A percentile compares a stretch with the other conserved stretches of the same genome.
Conservation (phyloP, 2,329 filamentous ascomycete species). For the Metarhizium brunneum region DNA sequence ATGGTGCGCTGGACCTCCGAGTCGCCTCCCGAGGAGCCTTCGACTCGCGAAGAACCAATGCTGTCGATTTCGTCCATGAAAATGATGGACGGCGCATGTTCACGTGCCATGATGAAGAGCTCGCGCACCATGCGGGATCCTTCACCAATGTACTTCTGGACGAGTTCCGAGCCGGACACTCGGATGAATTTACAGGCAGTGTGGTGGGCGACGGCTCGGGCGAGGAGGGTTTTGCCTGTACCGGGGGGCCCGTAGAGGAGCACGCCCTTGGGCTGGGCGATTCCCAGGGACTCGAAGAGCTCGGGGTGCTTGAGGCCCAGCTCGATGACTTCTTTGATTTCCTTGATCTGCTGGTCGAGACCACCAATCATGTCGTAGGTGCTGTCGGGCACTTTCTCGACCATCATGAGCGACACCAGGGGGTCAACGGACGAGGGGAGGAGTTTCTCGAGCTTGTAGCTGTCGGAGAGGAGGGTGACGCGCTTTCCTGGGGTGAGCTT, state of each 20-base stretch:
- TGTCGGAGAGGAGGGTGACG: conserved; percentile 91
- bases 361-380: conserved; percentile 99
- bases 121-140: conserved; percentile 97
- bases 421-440: conserved; percentile 96
- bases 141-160: conserved; percentile 99
- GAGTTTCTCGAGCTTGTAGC: conserved; percentile 98
- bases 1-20: conserved; percentile 98
- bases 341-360: conserved; percentile 97
- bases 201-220: conserved; percentile 93
- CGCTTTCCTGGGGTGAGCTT: conserved; percentile 98
- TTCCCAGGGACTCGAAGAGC: conserved; percentile 97
- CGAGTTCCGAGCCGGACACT: conserved; percentile 89
- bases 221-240: conserved; percentile 92
- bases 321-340: conserved; percentile 99
- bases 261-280: conserved; percentile 96
- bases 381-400: conserved; percentile 98
- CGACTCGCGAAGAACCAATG: conserved; percentile 93
- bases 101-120: conserved; percentile 97
- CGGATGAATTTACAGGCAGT: conserved; percentile 99
- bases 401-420: conserved; percentile 99
- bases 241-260: conserved; percentile 93
- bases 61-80: conserved; percentile 99
- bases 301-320: conserved; percentile 96
- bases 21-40: conserved; percentile 89
- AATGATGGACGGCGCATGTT: conserved; percentile 97